These are phyloP conservation scores for Leptographium lundbergii DNA, from an alignment of 2,329 filamentous ascomycete species.

Conservation along the genomic window DNA sequence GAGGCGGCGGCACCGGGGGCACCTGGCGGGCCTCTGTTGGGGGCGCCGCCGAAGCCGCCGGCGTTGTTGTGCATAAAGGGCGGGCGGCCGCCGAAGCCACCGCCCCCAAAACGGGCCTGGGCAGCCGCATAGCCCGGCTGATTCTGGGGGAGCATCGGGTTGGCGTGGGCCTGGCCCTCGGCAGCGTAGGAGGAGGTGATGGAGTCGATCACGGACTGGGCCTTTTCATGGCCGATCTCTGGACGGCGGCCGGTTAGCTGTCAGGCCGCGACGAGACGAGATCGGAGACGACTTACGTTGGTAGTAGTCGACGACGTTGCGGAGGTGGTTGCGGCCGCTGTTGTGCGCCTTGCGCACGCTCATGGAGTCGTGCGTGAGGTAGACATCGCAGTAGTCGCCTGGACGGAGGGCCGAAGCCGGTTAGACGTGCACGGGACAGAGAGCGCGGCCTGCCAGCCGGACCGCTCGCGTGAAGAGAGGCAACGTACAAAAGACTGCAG, in stretches of 20 bases:
- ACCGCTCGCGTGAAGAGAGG: not conserved
- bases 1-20: conserved; percentile 20
- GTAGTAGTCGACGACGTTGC: conserved; percentile 98
- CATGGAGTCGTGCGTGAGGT: conserved; percentile 99
- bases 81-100: conserved; percentile 2
- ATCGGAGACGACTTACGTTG: conserved; percentile 49
- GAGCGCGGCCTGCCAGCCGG: not conserved
- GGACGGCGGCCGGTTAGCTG: no score
- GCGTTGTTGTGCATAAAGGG: conserved; percentile 1
- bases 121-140: conserved; percentile 37
- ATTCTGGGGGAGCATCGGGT: conserved; percentile 68
- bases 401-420: conserved; percentile 4
- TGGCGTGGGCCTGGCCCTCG: conserved; percentile 76
- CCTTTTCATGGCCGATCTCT: conserved; percentile 98
- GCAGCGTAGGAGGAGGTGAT: conserved; percentile 90
- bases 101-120: conserved; percentile 21
- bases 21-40: not conserved
- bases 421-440: not conserved
- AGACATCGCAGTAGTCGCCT: conserved; percentile 99
- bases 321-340: conserved; percentile 86
- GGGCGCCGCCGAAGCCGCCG: not conserved
- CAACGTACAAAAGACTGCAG: conserved; percentile 14
- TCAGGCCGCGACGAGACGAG: not conserved
- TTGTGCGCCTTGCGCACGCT: conserved; percentile 99
- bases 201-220: conserved; percentile 94